Evolutionary conservation across 1,139 yeast genomes (phyloP).

Genomic region (Sugiyamaella grinbergsii): DNA sequence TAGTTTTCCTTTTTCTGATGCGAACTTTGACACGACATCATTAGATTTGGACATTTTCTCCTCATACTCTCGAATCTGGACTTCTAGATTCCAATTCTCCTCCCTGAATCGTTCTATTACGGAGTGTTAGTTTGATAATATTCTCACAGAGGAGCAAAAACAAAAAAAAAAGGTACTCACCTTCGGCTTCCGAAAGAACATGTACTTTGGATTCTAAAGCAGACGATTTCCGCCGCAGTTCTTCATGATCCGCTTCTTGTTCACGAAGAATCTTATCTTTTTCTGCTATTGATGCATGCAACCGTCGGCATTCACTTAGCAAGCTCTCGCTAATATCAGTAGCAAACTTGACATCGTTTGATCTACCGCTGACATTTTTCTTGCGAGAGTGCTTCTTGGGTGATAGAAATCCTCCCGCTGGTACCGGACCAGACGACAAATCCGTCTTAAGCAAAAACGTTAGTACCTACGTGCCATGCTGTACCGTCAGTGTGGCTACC

Average conservation of each 20-base stretch:
- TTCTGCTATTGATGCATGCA: conserved; percentile 58
- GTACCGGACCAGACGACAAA: conserved; percentile 1
- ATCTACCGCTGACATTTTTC: conserved; percentile 24
- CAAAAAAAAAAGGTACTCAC: too few species aligned
- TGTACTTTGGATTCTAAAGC: conserved; percentile 42
- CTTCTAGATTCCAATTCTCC: conserved; percentile 77
- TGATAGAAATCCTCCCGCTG: conserved; percentile 15
- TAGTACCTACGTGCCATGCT: neutral
- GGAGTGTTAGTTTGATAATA: too few species aligned
- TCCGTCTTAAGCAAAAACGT: conserved; percentile 1
- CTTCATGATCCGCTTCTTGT: conserved; percentile 50
- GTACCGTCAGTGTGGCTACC: conserved; percentile 6
- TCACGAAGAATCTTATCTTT: conserved; percentile 53
- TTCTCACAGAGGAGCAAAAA: too few species aligned
- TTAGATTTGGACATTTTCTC: conserved; percentile 45
- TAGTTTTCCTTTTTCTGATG: conserved; percentile 34
- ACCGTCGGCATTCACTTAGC: conserved; percentile 73
- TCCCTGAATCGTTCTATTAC: conserved; percentile 60
- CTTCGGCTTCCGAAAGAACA: conserved; percentile 45
- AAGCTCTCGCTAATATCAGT: conserved; percentile 82
- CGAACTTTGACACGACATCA: conserved; percentile 34
- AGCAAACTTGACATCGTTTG: conserved; percentile 73
- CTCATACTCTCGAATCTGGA: conserved; percentile 54
- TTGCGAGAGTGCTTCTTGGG: conserved; percentile 18
- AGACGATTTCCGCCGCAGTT: conserved; percentile 45